Evolutionary conservation across 768 basidiomycete genomes (phyloP).

Genomic region (Lentinula boryana): DNA sequence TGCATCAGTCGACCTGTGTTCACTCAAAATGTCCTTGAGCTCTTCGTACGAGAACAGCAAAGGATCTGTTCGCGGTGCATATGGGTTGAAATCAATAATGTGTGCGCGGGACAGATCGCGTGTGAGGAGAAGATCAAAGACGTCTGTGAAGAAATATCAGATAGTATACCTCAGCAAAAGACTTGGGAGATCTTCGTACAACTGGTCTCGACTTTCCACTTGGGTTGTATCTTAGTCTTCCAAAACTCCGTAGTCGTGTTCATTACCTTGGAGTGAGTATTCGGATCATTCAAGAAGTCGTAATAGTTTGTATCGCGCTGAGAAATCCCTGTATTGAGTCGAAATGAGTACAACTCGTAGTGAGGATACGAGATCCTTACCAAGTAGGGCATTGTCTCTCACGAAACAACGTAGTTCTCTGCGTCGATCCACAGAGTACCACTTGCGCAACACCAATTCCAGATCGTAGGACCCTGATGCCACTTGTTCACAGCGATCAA

Average conservation of each 20-base stretch:
- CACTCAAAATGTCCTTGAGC: constrained; percentile 36
- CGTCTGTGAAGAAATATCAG: constrained; percentile 42
- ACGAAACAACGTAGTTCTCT: constrained; percentile 93
- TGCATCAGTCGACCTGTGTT: constrained; percentile 5
- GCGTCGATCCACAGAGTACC: constrained; percentile 79
- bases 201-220: constrained; percentile 51
- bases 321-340: constrained; percentile 52
- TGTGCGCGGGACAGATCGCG: constrained; percentile 72
- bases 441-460: constrained; percentile 86
- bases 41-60: constrained; percentile 83
- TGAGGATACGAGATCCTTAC: constrained; percentile 35
- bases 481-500: constrained; percentile 49
- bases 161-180: background rate
- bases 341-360: background rate
- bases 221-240: constrained; percentile 54
- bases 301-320: constrained; percentile 91
- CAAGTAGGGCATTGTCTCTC: constrained; percentile 60
- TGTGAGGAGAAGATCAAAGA: constrained; percentile 83
- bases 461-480: constrained; percentile 41
- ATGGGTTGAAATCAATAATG: constrained; percentile 91
- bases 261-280: constrained; percentile 47
- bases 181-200: constrained; percentile 45
- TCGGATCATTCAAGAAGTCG: constrained; percentile 69
- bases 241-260: constrained; percentile 56
- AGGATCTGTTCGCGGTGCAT: constrained; percentile 78